Base-by-base conservation (phyloP, 2,329 filamentous ascomycete genomes). In the Madurella fahalii region DNA sequence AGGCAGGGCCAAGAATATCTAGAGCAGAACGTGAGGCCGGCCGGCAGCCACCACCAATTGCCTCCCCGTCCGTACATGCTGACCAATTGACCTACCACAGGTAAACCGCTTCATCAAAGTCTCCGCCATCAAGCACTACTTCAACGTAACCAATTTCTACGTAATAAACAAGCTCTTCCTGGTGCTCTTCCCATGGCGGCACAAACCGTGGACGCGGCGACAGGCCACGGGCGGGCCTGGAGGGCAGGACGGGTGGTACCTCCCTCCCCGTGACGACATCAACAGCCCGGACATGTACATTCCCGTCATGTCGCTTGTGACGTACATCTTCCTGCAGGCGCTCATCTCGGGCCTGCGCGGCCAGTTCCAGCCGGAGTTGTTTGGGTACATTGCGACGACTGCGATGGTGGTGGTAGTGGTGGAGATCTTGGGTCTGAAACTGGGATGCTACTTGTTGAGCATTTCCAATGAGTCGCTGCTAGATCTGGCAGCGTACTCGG, bases 281-380 rank as follows among this genome's bases (percentile, higher is more conserved):
- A 99, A 99, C 74, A 95, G 90, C 61, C 94, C 95, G 15, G 94
- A 99, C 74, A 97, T 99, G 92, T 99, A 99, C 75, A 99, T 99
- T 65, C 66, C 67, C 56, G 87, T 95, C 67, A 99, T 99, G 94
- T 93, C 94, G 1, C 79, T 99, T 50, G 91, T 97, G 45, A 99
- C 94, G 20, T 99, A 99, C 72, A 95, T 99, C 61, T 86, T 99
- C 34, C 82, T 99, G 11, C 95, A 90, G 5, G 94, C 93, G 1
- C 80, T 97, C 41, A 80, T 99, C 52, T 93, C 93, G 9, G 94
- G 94, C 42, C 80, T 99, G 43, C 83, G 90, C 50, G 93, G 94
- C 30, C 85, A 90, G 61, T 99, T 99, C 75, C 87, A 96, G 67
- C 95, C 95, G 1, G 93, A 97, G 70, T 79, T 99, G 25, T 81